Conservation (phyloP, 495 filamentous ascomycete species). For the Sordaria brevicollis region DNA sequence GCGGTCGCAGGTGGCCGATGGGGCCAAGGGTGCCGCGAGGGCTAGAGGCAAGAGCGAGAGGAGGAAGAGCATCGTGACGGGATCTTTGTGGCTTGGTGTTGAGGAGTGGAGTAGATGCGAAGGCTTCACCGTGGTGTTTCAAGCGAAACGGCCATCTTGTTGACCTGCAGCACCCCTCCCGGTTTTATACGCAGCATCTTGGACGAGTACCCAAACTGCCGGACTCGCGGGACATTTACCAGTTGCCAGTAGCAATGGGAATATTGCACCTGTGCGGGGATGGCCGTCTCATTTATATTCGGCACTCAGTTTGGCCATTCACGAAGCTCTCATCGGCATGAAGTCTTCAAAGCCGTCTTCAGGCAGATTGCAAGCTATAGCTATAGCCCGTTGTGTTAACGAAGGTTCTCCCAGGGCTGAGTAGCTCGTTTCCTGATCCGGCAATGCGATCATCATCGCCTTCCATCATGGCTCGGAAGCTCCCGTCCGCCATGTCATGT, state of each 20-base stretch:
- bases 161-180: background rate
- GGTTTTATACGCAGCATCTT: background rate
- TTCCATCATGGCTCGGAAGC: background rate
- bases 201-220: background rate
- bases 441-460: background rate
- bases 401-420: background rate
- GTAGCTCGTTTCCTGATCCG: background rate
- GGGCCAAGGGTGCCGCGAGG: background rate
- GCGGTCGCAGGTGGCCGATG: conserved; percentile 6
- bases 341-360: background rate
- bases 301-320: background rate
- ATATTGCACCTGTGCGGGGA: background rate
- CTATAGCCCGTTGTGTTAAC: background rate
- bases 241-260: background rate
- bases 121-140: background rate
- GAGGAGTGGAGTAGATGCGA: background rate
- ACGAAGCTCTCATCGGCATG: background rate
- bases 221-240: background rate
- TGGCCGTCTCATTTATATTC: background rate
- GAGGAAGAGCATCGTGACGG: background rate
- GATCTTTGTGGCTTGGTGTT: background rate
- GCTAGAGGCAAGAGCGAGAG: background rate
- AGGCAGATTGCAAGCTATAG: background rate
- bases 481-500: background rate
- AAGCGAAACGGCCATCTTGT: background rate